Percentiles rank a stretch among this genome's conserved stretches.
Conservation (phyloP, 2,329 filamentous ascomycete species). For the Triangularia setosa region DNA sequence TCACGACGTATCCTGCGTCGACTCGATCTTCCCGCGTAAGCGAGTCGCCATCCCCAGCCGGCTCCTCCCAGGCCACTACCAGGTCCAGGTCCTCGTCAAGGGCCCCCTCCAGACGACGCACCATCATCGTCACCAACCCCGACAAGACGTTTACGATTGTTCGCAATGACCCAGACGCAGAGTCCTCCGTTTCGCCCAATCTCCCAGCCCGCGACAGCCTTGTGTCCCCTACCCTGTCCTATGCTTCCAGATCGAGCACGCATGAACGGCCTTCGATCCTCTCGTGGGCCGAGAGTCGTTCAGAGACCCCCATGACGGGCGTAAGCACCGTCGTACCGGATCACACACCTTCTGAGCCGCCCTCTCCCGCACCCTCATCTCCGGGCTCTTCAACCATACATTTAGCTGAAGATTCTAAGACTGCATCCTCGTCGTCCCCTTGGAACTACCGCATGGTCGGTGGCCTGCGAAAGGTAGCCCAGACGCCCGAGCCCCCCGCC, state of each 20-base stretch:
- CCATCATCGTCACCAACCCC: slow-evolving; percentile 48
- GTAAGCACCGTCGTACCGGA: slow-evolving; percentile 40
- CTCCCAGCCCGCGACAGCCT: slow-evolving; percentile 26
- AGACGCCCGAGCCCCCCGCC: slow-evolving; percentile 35
- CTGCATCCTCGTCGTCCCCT: slow-evolving; percentile 34
- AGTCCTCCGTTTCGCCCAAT: slow-evolving; percentile 21
- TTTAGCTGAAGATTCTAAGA: slow-evolving; percentile 34
- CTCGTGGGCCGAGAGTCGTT: slow-evolving; percentile 45
- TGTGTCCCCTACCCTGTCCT: slow-evolving; percentile 41
- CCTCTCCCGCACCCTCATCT: slow-evolving; percentile 29
- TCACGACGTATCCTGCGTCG: slow-evolving; percentile 37
- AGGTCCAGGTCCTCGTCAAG: slow-evolving; percentile 19
- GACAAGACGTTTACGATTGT: slow-evolving; percentile 57
- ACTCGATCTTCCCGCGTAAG: slow-evolving; percentile 24
- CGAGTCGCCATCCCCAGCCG: slow-evolving; percentile 23
- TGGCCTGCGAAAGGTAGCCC: slow-evolving; percentile 51
- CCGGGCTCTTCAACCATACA: slow-evolving; percentile 34
- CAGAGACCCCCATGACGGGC: slow-evolving; percentile 45
- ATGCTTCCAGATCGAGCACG: slow-evolving; percentile 42
- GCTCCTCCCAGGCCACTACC: slow-evolving; percentile 15
- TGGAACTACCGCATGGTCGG: slow-evolving; percentile 54
- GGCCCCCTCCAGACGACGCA: slow-evolving; percentile 39
- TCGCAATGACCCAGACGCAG: slow-evolving; percentile 12
- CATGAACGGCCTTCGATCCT: slow-evolving; percentile 48
- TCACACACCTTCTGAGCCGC: slow-evolving; percentile 37